phyloP scores from a whole-genome alignment of 495 filamentous ascomycete species.

The Aspergillus nanangensis region DNA sequence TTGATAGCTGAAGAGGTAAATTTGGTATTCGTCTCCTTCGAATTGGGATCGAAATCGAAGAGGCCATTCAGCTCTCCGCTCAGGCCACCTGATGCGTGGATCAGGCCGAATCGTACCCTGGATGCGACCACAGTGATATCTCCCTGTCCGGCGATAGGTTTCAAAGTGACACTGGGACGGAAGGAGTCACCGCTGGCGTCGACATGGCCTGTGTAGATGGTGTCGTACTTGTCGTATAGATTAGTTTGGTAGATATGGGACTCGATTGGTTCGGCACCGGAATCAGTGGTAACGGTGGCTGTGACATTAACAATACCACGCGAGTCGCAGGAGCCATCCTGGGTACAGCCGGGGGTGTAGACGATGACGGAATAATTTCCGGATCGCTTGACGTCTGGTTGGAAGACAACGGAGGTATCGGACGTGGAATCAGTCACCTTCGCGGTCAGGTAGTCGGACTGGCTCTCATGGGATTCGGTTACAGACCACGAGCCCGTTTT shows the following conservation, averaged over 20 bases:
- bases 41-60: constrained; percentile 78
- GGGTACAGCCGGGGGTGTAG: constrained; percentile 84
- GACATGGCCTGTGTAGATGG: constrained; percentile 78
- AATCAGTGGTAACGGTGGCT: constrained; percentile 56
- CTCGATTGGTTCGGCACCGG: constrained; percentile 34
- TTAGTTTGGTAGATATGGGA: constrained; percentile 79
- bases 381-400: constrained; percentile 80
- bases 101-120: constrained; percentile 70
- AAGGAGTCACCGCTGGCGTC: constrained; percentile 72
- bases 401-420: constrained; percentile 62
- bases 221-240: constrained; percentile 89
- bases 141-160: constrained; percentile 60
- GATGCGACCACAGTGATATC: constrained; percentile 81
- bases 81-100: constrained; percentile 45
- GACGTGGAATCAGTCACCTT: constrained; percentile 51
- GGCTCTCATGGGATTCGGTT: constrained; percentile 54
- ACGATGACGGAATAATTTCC: constrained; percentile 86
- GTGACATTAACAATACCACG: constrained; percentile 80
- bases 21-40: constrained; percentile 49
- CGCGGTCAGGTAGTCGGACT: constrained; percentile 72
- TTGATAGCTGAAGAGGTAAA: constrained; percentile 70
- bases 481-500: constrained; percentile 69
- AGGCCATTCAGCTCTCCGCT: constrained; percentile 75
- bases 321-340: constrained; percentile 69
- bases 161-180: constrained; percentile 74